phyloP scores from a whole-genome alignment of 164 flowering plant species.

The Kingdonia uniflora region DNA sequence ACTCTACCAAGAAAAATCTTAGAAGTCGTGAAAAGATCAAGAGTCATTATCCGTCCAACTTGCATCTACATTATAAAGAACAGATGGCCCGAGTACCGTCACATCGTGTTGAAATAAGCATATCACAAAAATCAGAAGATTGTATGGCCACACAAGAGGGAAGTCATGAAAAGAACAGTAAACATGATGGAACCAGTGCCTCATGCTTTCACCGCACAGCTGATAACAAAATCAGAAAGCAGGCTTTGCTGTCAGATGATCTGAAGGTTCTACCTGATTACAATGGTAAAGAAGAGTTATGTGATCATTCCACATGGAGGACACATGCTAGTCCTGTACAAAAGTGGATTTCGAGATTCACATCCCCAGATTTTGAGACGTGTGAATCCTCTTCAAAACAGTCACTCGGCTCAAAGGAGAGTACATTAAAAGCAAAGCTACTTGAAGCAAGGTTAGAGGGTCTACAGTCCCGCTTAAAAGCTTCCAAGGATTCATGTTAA shows the following conservation, averaged over 20 bases:
- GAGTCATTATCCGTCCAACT: constrained; percentile 18
- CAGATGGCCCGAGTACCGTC: constrained; percentile 16
- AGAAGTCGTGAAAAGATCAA: constrained; percentile 16
- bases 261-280: constrained; percentile 25
- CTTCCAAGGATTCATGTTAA: constrained; percentile 18
- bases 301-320: constrained; percentile 18
- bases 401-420: constrained; percentile 29
- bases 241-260: constrained; percentile 27
- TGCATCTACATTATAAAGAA: constrained; percentile 29
- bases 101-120: constrained; percentile 14
- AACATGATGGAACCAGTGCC: constrained; percentile 18
- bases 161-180: constrained; percentile 14
- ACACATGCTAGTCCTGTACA: constrained; percentile 46
- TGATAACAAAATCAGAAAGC: constrained; percentile 30
- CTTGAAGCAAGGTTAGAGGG: constrained; percentile 74
- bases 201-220: constrained; percentile 16
- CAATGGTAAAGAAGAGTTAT: constrained; percentile 23
- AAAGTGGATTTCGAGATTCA: constrained; percentile 37
- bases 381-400: constrained; percentile 31
- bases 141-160: constrained; percentile 16
- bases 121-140: constrained; percentile 11
- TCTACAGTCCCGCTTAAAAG: constrained; percentile 31
- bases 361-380: constrained; percentile 29
- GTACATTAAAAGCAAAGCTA: constrained; percentile 60
- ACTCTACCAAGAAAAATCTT: constrained; percentile 21